Base-by-base conservation (phyloP, 192 early-diverging fungal genomes). In the Coemansia sp. region DNA sequence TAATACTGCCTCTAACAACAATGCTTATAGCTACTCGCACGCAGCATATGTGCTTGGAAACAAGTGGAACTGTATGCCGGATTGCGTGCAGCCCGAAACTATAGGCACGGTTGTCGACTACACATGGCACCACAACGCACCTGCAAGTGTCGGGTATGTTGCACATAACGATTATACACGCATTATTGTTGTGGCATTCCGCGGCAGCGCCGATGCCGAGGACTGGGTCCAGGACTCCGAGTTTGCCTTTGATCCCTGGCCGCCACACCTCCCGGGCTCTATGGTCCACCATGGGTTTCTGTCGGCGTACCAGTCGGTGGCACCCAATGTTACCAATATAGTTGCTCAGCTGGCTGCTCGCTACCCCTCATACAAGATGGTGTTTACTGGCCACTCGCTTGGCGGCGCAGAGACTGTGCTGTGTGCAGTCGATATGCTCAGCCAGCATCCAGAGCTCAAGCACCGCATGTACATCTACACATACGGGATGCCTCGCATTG, bases 301-400 rank as follows among this genome's bases (percentile, higher is more conserved):
- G 9, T 46, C 49, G 6, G 64, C 75, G 7, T 78, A 78, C 58
- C 60, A 58, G 45, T 55, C 75, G 6, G 75, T 72, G 7, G 51
- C 69, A 13, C 13, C 9, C 35, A 57, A 68, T 2, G 68, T 77
- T 7, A 60, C 55, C 7, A 14, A 26, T 3, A 46, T 4, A 16
- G 41, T 77, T 1, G 44, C 40, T 14, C 50, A 21, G 28, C 61
- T 78, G 12, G 55, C 51, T 5, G 49, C 46, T 8, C 37, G 19
- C 28, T 61, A 66, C 18, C 71, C 77, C 3, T 23, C 53, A 1
- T 66, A 79, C 56, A 66, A 63, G 42, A n/a, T 79, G 6, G 70
- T 79, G 31, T 72, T 79, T 53, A 74, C 77, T 5, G 77, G 77
- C 0, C 77, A 79, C 30, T 79, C 77, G n/a, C 71, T 79, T 4